Evolutionary conservation across 108 stramenopile genomes (phyloP).

Genomic region (Nannochloropsis salina): DNA sequence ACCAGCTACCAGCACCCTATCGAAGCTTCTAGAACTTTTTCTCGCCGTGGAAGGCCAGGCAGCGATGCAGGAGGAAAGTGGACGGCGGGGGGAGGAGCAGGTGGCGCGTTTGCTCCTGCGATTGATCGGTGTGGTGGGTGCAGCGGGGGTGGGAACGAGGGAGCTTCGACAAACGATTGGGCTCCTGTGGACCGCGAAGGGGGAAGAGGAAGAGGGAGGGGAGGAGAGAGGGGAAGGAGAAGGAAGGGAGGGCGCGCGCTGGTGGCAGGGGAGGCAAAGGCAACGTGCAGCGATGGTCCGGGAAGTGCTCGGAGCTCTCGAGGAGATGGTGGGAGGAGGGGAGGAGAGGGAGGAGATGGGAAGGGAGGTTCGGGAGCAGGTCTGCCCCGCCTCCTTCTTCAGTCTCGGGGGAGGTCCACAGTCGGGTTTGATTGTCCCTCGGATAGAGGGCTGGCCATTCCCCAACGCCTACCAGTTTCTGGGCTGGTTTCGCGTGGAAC

Average conservation of each 20-base stretch:
- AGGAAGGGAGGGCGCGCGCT: neutral
- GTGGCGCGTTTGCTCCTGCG: neutral
- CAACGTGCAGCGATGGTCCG: neutral
- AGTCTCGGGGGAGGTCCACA: neutral
- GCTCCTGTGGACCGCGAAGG: neutral
- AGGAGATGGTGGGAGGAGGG: constrained; percentile 1
- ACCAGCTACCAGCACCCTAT: neutral
- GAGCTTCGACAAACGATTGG: neutral
- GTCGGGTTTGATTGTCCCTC: constrained; percentile 5
- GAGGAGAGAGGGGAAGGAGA: neutral
- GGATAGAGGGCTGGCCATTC: neutral
- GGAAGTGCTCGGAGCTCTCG: neutral
- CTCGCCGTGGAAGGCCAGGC: neutral
- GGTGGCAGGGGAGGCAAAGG: neutral
- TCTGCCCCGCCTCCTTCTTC: neutral
- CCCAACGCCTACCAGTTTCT: neutral
- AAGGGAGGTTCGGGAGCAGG: neutral
- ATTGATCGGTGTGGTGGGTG: neutral
- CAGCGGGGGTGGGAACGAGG: constrained; percentile 10
- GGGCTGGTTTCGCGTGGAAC: constrained; percentile 14
- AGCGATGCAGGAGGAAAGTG: too few species aligned
- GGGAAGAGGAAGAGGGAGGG: neutral
- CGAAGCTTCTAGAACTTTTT: constrained; percentile 4
- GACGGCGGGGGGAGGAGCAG: neutral
- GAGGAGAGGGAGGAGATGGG: neutral